phyloP scores from a whole-genome alignment of 495 filamentous ascomycete genomes.

The Oidiodendron maius region DNA sequence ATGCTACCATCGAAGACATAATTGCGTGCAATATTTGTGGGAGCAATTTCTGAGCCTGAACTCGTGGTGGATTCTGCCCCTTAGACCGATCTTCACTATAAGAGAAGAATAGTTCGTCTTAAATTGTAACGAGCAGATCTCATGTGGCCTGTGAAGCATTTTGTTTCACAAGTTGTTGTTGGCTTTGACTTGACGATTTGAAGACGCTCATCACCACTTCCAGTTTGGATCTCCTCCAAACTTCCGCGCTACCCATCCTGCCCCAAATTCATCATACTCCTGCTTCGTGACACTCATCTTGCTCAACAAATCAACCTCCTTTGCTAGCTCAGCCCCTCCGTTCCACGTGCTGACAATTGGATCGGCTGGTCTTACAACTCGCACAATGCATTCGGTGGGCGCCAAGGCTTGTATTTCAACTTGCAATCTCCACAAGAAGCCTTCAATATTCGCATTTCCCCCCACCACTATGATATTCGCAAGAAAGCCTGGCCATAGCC shows the following conservation, averaged over 20 bases:
- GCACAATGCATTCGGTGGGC: conserved; percentile 70
- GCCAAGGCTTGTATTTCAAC: conserved; percentile 68
- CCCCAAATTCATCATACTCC: conserved; percentile 86
- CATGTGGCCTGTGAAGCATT: background rate
- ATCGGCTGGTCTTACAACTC: conserved; percentile 64
- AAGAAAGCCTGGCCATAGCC: conserved; percentile 69
- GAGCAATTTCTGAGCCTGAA: background rate
- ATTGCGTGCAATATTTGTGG: background rate
- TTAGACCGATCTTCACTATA: no score
- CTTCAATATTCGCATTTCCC: conserved; percentile 72
- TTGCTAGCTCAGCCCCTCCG: conserved; percentile 72
- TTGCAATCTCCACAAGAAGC: conserved; percentile 79
- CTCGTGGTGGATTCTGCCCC: no score
- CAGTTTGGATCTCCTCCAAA: conserved; percentile 36
- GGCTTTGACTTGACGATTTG: background rate
- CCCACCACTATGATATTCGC: conserved; percentile 88
- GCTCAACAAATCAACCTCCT: conserved; percentile 53
- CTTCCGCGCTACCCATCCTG: conserved; percentile 67
- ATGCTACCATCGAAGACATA: background rate
- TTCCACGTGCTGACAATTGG: conserved; percentile 80
- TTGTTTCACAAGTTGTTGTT: no score
- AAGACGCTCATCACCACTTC: background rate
- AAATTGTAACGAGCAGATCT: background rate
- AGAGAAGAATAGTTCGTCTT: no score
- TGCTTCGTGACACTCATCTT: conserved; percentile 69